Evolutionary conservation across 1,284 basidiomycete genomes (phyloP), one percentile per base, ranked within the genome.

Genomic region (Ganoderma leucocontextum): DNA sequence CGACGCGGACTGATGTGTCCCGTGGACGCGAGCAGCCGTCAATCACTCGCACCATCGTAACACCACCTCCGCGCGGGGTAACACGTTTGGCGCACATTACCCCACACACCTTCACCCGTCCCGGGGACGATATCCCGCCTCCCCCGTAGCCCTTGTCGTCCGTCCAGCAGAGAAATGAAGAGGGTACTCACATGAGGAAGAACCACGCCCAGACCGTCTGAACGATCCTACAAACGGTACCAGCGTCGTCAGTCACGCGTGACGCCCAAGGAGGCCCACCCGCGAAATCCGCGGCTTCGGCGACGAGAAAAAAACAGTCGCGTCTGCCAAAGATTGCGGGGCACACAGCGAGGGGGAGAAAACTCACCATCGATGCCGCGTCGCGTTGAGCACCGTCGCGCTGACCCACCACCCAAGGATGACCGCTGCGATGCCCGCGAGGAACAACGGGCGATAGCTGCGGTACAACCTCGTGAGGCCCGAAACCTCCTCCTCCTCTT

Each of bases 371-470:
- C 91, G 84, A 80, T 87, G 89, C 53, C 93, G 86, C 5, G 93
- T 95, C 17, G 84, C 87, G 66, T 82, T 75, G 59, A 95, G 80
- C 29, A 93, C 77, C 0, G 87, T 93, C 6, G 92, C 79, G 69
- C 89, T 91, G 62, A 94, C 89, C 93, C 93, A 95, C 93, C 93
- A 94, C 57, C 86, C 92, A 59, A 94, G 80, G 71, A 94, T 92
- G 57, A 90, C 76, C 25, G 83, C 77, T 12, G 89, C 90, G 0
- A 89, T 69, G n/a, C 72, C 85, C 49, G 78, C 78, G 52, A 93
- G 81, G 66, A 89, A 80, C 77, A 85, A 67, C 19, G 80, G 78
- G n/a, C 84, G 80, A 62, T 79, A 67, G 65, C 75, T 78, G 69
- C 70, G 70, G 66, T 78, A 78, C 38, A 77, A 65, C 60, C 65